Base-by-base conservation (phyloP, 371 early-diverging fungal species). In the Mucor racemosus region DNA sequence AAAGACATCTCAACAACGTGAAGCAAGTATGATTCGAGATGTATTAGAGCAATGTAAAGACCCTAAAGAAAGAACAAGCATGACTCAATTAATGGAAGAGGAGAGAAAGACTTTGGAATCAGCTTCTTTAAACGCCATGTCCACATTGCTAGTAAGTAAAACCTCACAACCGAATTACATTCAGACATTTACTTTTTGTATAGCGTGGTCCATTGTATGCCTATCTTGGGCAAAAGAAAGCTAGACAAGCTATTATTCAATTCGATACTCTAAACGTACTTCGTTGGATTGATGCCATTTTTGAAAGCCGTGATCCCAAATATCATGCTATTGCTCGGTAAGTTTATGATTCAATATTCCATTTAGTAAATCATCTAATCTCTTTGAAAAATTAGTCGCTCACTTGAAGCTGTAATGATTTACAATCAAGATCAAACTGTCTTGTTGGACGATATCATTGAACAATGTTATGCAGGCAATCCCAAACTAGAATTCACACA, bases 121-220 rank as follows among this genome's bases (percentile, higher is more conserved):
- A 5, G 93, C 93, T 7, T 88, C 97, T 0, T 68, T 95, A 42
- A 89, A 89, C 31, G 94, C 96, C 2, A 96, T 98, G 96, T 91
- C 95, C 1, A 85, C 89, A 4, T 82, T 97, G 42, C 93, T 92
- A 74, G 88, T 90, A 79, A 88, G 93, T 62, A 48, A 58, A 4
- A 58, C 58, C 0, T 41, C 14, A 11, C n/a, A 11, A 7, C 38
- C 38, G 9, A 38, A 5, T 9, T 38, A 38, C 38, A 7, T 3
- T 38, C 1, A 38, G 7, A 38, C 11, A 9, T 38, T 38, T 38
- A 9, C 9, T 38, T 38, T 38, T 38, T 5, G n/a, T 21, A 5
- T 88, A 90, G 92, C 54, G 90, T 82, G 74, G 88, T 9, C 80
- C 92, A 1, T 80, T 93, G 15, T 88, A 90, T 68, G 82, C 85